Percentiles rank a stretch among this genome's conserved stretches.
These are phyloP conservation scores for Solanum tarapatanum DNA, from an alignment of 257 asterid species.

Conservation along the genomic window DNA sequence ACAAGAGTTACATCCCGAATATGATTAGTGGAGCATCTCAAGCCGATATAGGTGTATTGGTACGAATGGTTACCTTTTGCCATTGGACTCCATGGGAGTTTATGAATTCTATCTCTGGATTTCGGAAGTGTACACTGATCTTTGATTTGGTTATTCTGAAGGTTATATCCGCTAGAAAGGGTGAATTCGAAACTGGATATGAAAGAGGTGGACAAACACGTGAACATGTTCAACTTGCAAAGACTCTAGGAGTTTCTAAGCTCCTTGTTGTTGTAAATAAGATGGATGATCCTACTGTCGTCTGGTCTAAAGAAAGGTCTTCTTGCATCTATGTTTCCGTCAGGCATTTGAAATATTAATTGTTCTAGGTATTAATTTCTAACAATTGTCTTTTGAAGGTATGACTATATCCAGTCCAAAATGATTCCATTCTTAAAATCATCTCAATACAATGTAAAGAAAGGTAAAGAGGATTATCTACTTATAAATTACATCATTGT, in stretches of 20 bases:
- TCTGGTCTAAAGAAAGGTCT: conserved; percentile 97
- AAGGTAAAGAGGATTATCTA: conserved; percentile 36
- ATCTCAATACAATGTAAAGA: conserved; percentile 85
- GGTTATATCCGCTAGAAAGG: conserved; percentile 95
- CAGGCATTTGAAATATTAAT: neutral
- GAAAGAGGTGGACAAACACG: conserved; percentile 99
- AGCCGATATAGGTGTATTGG: conserved; percentile 93
- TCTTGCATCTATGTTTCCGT: neutral
- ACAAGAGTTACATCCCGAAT: conserved; percentile 92
- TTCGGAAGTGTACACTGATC: neutral
- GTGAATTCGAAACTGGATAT: conserved; percentile 96
- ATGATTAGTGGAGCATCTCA: conserved; percentile 99
- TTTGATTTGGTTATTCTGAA: conserved; percentile 2
- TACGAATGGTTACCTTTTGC: conserved; percentile 14
- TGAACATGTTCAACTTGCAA: conserved; percentile 95
- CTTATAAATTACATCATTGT: neutral
- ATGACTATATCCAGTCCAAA: conserved; percentile 88
- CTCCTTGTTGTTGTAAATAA: conserved; percentile 88
- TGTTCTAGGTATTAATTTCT: neutral
- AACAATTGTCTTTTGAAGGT: conserved; percentile 37
- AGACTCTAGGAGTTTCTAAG: conserved; percentile 89
- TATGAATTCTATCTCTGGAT: neutral
- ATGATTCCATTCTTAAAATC: conserved; percentile 60
- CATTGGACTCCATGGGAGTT: neutral
- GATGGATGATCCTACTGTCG: conserved; percentile 97